phyloP scores from a whole-genome alignment of 2,329 filamentous ascomycete species.

The Sordariomycetes sp. region DNA sequence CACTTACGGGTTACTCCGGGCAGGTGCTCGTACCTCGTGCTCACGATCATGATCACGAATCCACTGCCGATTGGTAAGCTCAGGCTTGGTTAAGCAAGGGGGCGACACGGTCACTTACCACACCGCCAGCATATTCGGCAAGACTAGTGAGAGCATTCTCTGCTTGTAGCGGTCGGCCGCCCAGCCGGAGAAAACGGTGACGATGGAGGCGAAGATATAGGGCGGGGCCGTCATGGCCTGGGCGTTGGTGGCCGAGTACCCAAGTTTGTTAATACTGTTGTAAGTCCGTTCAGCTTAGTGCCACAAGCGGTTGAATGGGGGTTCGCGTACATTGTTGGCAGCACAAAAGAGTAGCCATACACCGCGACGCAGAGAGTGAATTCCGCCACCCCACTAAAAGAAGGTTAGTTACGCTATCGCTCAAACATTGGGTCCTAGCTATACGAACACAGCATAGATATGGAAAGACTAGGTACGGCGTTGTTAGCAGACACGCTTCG shows the following conservation, averaged over 20 bases:
- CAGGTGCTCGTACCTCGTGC: constrained; percentile 15
- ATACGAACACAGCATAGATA: too few species aligned
- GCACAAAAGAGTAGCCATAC: constrained; percentile 17
- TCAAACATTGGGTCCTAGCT: too few species aligned
- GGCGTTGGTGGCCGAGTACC: constrained; percentile 16
- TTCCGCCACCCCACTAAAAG: constrained; percentile 21
- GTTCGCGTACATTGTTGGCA: constrained; percentile 18
- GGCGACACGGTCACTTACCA: too few species aligned
- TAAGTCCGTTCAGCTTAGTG: too few species aligned
- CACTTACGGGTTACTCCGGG: constrained; percentile 6
- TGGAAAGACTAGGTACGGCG: too few species aligned
- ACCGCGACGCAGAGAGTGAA: constrained; percentile 23
- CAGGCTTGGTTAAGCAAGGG: too few species aligned
- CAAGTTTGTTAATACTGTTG: constrained; percentile 21
- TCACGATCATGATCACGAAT: neutral
- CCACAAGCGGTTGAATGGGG: too few species aligned
- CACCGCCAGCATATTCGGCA: constrained; percentile 13
- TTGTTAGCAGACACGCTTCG: too few species aligned
- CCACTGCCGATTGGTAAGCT: neutral
- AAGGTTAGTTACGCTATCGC: constrained; percentile 8
- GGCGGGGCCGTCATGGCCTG: neutral
- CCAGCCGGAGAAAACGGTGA: constrained; percentile 12
- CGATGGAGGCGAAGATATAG: neutral
- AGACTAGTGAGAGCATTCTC: constrained; percentile 26
- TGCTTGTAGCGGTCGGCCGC: constrained; percentile 22